Base-by-base conservation (phyloP, 768 basidiomycete species). In the Hygrophoropsis aurantiaca region DNA sequence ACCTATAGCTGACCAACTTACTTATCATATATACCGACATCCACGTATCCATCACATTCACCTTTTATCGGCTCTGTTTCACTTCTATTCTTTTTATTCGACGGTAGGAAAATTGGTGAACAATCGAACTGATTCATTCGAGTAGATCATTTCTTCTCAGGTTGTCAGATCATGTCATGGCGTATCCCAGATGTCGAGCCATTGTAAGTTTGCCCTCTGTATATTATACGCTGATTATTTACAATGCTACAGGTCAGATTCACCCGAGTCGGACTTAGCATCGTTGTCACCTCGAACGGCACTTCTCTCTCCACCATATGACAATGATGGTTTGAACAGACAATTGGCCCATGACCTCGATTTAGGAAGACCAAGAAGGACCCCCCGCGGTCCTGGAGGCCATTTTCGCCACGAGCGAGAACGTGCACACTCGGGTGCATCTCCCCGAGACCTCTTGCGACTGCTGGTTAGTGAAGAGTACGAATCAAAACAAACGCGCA, bases 401-500 rank as follows among this genome's bases (percentile, higher is more conserved):
- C 61, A 62, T 26, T 72, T 62, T 46, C 59, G 68, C 11, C 66
- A 58, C 11, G 63, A 67, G 30, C 58, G 71, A 18, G 68, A 72
- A 40, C 57, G 65, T 5, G 59, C 50, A 0, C 68, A 72, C 40
- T 64, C 66, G 1, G 52, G 58, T 16, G 50, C 60, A 5, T 61
- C 68, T 4, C 25, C 54, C 0, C 57, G 54, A 2, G 66, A 70
- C 30, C 52, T 74, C 3, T 26, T 73, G 36, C 46, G 52, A 2
- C 50, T 72, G 24, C 62, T 75, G 23, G 60, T 76, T 30, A 64
- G 51, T 43, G 72, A 72, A 19, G 74, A 75, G 41, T 69, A 71
- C 43, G 71, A 75, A 40, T 53, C 61, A 13, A 64, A 62, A n/a
- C 65, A 71, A 47, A 59, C 69, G 40, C 69, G 72, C 53, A 70